Base-by-base conservation (phyloP, 306 rosid genomes). In the Medicago arabica region DNA sequence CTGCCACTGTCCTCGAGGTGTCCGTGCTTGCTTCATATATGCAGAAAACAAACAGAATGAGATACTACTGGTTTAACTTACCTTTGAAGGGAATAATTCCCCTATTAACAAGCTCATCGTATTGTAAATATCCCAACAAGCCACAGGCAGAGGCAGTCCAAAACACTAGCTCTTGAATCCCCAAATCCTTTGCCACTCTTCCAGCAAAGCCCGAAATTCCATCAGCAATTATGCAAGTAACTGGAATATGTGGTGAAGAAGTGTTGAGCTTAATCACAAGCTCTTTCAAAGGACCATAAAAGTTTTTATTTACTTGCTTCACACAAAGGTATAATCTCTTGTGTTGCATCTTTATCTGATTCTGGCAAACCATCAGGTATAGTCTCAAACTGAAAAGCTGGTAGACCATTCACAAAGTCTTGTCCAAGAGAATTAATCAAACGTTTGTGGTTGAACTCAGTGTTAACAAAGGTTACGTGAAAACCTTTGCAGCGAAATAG, bases 401-500 rank as follows among this genome's bases (percentile, higher is more conserved):
- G 64, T 0, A 63, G 53, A 19, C 79, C 79, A 40, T 63, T 49
- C 8, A 75, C 53, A 7, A 75, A 75, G 0, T 75, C 72, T 0
- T 9, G 7, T 14, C 79, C 79, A 8, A 28, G 79, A 2, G 79
- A 75, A 9, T 16, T 75, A 1, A 61, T 14, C 5, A 75, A 19
- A 13, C 79, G 79, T 8, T 75, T 50, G 53, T 75, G 79, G 28
- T 75, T 75, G 53, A 63, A 75, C 23, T 75, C 79, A 0, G 63
- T 75, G 71, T 75, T 75, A 0, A 75, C 79, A 38, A 63, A 75
- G 2, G 79, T 75, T 75, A 75, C 46, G 79, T 75, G 72, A 39
- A 75, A 75, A 49, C 79, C 79, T 3, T 13, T 9, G n/a, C 79
- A 75, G 5, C 9, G 71, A 4, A 75, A 49, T 17, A 75, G 72